phyloP scores from a whole-genome alignment of 768 basidiomycete genomes.

The Russula sp. region DNA sequence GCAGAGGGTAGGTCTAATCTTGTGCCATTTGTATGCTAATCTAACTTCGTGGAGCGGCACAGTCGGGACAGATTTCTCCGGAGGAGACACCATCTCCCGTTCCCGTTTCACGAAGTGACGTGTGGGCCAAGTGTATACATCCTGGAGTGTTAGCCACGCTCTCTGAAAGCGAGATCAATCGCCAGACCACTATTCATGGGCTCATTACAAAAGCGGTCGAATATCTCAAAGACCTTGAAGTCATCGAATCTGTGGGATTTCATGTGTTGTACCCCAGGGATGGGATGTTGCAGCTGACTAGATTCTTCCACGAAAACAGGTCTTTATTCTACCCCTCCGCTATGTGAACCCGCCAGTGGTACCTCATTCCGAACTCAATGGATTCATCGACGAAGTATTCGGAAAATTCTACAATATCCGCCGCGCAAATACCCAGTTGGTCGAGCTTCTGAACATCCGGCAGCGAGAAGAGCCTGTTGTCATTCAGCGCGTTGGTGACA shows the following conservation, averaged over 20 bases:
- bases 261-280: slow-evolving; percentile 31
- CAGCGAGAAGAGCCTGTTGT: slow-evolving; percentile 79
- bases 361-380: slow-evolving; percentile 50
- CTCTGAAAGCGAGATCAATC: slow-evolving; percentile 68
- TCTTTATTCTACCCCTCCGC: slow-evolving; percentile 50
- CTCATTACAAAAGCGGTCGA: slow-evolving; percentile 84
- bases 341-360: slow-evolving; percentile 51
- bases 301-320: slow-evolving; percentile 26
- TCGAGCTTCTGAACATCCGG: slow-evolving; percentile 80
- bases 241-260: slow-evolving; percentile 58
- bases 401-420: slow-evolving; percentile 84
- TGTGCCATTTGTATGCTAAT: not conserved
- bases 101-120: slow-evolving; percentile 26
- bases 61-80: slow-evolving; percentile 5
- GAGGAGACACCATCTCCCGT: slow-evolving; percentile 7
- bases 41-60: not conserved
- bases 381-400: slow-evolving; percentile 87
- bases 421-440: slow-evolving; percentile 71
- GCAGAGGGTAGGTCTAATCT: slow-evolving; percentile 37
- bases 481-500: slow-evolving; percentile 80
- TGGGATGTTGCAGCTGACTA: slow-evolving; percentile 35
- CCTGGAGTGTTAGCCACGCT: slow-evolving; percentile 44
- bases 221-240: slow-evolving; percentile 80
- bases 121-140: slow-evolving; percentile 49
- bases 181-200: slow-evolving; percentile 86